Evolutionary conservation across 441 rosid species (phyloP), one percentile per base, ranked within the genome.

Genomic region (Bruguiera hainesii): DNA sequence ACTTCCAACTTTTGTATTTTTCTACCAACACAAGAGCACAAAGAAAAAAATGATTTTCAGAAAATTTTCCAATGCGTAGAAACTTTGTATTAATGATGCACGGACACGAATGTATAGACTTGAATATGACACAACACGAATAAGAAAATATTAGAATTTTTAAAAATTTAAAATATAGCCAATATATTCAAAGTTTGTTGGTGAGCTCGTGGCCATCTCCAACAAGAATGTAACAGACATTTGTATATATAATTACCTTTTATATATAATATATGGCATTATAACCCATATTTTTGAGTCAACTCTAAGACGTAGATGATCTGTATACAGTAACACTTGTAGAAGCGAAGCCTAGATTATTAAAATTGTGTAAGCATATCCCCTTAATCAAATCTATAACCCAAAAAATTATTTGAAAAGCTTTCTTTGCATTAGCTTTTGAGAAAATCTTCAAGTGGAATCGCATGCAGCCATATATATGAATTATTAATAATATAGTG

Each of bases 301-400:
- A 83, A 74, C 79, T 74, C n/a, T 70, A 35, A 60, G 28, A 8
- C 20, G 29, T 67, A 55, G 65, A 46, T 57, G 66, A 58, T 31
- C 64, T 42, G 65, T 33, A 76, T 66, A 52, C 56, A 73, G 79
- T 39, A 81, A 78, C 74, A 53, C 70, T 62, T 71, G 79, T 70
- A 77, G 66, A 82, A 78, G 79, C 72, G 80, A 70, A 61, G 79
- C 83, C 71, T 60, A 58, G 61, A 70, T 51, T 66, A 23, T 26
- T 64, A 68, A 21, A 21, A 21, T 21, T 21, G 21, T 66, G 78
- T 21, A 21, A 71, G 67, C 80, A 26, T 26, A 58, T 51, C 33
- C 26, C 16, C n/a, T 29, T 16, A 11, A 53, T 37, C 42, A 16
- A 58, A 63, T 62, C 29, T 52, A 53, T 35, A 16, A 26, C 60